These are phyloP conservation scores for Phymatotrichopsis omnivora DNA, from an alignment of 2,329 filamentous ascomycete species.

Conservation along the genomic window DNA sequence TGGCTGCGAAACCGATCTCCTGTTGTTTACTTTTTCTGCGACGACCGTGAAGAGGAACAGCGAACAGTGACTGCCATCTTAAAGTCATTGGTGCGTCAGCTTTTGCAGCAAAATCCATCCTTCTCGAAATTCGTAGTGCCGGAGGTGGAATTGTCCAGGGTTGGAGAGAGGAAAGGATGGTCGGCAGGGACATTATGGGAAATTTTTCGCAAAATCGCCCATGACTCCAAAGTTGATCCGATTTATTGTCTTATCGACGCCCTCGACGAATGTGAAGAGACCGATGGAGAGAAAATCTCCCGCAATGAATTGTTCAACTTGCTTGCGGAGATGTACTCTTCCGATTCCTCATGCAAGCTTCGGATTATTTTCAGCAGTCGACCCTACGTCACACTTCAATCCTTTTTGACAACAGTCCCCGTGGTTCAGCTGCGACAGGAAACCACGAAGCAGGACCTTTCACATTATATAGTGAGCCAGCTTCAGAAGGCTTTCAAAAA, in stretches of 20 bases:
- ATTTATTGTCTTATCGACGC: conserved; percentile 12
- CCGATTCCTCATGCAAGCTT: not conserved
- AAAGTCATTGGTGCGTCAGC: conserved; percentile 6
- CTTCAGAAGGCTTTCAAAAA: not conserved
- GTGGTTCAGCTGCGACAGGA: not conserved
- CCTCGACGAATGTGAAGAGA: conserved; percentile 15
- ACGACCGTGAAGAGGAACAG: not conserved
- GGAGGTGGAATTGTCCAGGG: not conserved
- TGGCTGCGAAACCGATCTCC: not conserved
- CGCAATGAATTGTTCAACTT: not conserved
- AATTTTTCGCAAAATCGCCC: conserved; percentile 1
- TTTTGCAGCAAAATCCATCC: not conserved
- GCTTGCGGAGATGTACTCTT: not conserved
- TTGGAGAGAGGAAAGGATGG: not conserved
- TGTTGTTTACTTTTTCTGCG: conserved; percentile 4
- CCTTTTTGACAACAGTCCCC: not conserved
- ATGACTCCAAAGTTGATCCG: not conserved
- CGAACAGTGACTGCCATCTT: conserved; percentile 4
- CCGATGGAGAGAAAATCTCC: not conserved
- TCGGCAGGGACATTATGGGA: conserved; percentile 1
- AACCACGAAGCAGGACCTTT: not conserved
- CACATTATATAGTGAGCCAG: not conserved
- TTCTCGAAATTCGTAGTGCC: conserved; percentile 5
- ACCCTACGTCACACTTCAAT: not conserved
- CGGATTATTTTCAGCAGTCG: conserved; percentile 5